Evolutionary conservation across 768 basidiomycete genomes (phyloP), one percentile per base, ranked within the genome.

Genomic region (Mycena kentingensis): DNA sequence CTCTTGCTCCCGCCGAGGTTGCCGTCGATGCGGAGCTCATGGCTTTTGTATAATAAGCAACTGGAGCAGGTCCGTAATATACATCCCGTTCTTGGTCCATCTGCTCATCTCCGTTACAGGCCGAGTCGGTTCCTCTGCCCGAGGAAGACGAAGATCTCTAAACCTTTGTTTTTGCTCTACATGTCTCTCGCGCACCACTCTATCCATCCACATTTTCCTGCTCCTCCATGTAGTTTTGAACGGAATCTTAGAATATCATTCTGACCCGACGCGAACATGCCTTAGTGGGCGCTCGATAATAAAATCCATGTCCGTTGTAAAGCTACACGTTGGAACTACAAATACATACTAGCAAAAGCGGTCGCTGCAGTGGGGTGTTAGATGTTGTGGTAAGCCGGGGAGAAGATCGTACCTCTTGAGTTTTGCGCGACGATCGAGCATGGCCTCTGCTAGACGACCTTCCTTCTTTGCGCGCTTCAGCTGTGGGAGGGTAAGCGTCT

Each of bases 121-220:
- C 96, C 54, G 93, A 90, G 66, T 77, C 79, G 57, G 88, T 94
- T 58, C 97, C 97, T 65, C 90, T 99, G 57, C 97, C 97, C 47
- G 97, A 98, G 73, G 97, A 99, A 72, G 97, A 95, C 45, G 93
- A 96, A 51, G 89, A 93, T 61, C 79, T 90, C 65, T 88, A 80
- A 76, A 60, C 37, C 31, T 36, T 47, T 25, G 10, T 27, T 37
- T 18, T 37, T 37, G n/a, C n/a, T n/a, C 8, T 27, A 26, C 24
- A 42, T 26, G 12, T 12, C 26, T 19, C 36, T 37, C 36, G 19
- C 18, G n/a, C 36, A 11, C 36, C 36, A 37, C 32, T 29, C 46
- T 19, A 36, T 44, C 38, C 53, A 21, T 32, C 34, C 35, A 21
- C 53, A 55, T 50, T 22, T 49, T 38, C 35, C 39, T 38, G 21